phyloP scores from a whole-genome alignment of 2,329 filamentous ascomycete genomes.

The Aspergillus fructus region DNA sequence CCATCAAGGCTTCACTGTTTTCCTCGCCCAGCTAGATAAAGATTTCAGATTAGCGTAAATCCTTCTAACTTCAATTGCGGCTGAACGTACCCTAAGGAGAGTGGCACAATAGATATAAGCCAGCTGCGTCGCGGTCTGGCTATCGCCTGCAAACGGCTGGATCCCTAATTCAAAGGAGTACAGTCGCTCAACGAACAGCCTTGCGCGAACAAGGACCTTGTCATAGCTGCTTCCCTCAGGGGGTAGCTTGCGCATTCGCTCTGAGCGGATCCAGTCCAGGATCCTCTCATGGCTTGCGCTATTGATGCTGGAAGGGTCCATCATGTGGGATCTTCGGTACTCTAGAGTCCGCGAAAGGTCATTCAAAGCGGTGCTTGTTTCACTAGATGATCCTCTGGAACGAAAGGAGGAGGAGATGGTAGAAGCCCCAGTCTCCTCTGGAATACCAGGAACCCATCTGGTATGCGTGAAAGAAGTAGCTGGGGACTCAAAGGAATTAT shows the following conservation, averaged over 20 bases:
- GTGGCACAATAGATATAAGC: slow-evolving; percentile 50
- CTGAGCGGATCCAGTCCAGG: slow-evolving; percentile 37
- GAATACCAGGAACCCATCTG: background rate
- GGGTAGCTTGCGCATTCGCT: slow-evolving; percentile 41
- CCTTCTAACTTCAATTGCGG: background rate
- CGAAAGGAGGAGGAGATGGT: background rate
- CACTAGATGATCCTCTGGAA: no score
- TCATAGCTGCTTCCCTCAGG: slow-evolving; percentile 43
- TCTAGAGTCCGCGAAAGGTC: slow-evolving; percentile 12
- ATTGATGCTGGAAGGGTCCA: slow-evolving; percentile 5
- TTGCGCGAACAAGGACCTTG: slow-evolving; percentile 40
- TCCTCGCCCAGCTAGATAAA: slow-evolving; percentile 45
- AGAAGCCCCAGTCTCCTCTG: background rate
- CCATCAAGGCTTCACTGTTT: slow-evolving; percentile 49
- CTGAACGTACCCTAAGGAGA: slow-evolving; percentile 46
- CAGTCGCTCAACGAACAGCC: slow-evolving; percentile 39
- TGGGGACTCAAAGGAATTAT: slow-evolving; percentile 13
- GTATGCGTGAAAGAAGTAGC: slow-evolving; percentile 1
- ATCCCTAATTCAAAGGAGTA: slow-evolving; percentile 38
- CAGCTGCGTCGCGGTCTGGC: slow-evolving; percentile 45
- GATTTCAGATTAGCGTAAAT: background rate
- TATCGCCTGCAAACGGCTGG: slow-evolving; percentile 36
- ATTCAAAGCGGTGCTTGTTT: background rate
- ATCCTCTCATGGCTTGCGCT: slow-evolving; percentile 13
- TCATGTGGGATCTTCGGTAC: slow-evolving; percentile 6